These are phyloP conservation scores for Tylopilus orsonianus DNA, from an alignment of 1,284 basidiomycete genomes.

Conservation along the genomic window DNA sequence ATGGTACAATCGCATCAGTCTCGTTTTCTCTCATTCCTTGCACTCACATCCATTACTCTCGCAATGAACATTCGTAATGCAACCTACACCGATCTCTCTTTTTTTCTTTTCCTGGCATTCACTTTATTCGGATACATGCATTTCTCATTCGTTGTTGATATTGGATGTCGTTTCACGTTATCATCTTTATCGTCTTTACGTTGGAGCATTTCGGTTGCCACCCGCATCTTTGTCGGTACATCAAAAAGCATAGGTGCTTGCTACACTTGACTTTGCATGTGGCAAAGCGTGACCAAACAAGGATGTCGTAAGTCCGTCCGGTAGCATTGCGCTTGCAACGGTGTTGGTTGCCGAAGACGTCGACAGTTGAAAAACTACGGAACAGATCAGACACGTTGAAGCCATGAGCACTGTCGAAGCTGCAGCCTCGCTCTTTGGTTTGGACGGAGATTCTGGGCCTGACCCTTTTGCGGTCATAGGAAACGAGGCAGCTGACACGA, in stretches of 20 bases:
- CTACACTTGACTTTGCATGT: neutral
- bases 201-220: slow-evolving; percentile 11
- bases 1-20: slow-evolving; percentile 38
- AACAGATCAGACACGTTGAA: slow-evolving; percentile 33
- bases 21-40: slow-evolving; percentile 24
- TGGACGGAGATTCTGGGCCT: slow-evolving; percentile 50
- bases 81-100: slow-evolving; percentile 28
- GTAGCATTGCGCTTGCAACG: neutral
- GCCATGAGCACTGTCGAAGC: slow-evolving; percentile 67
- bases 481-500: slow-evolving; percentile 33
- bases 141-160: slow-evolving; percentile 35
- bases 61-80: slow-evolving; percentile 42
- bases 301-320: slow-evolving; percentile 6
- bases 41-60: slow-evolving; percentile 35
- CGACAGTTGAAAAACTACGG: slow-evolving; percentile 21
- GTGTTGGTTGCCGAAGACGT: neutral
- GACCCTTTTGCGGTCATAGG: slow-evolving; percentile 70
- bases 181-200: slow-evolving; percentile 6
- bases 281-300: slow-evolving; percentile 34
- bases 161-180: slow-evolving; percentile 22
- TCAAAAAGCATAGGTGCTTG: too few species aligned
- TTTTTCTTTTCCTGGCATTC: slow-evolving; percentile 16
- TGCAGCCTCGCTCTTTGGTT: slow-evolving; percentile 74
- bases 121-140: slow-evolving; percentile 28
- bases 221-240: too few species aligned